Conservation (phyloP, 2,329 filamentous ascomycete species). For the Microascus cirrosus region DNA sequence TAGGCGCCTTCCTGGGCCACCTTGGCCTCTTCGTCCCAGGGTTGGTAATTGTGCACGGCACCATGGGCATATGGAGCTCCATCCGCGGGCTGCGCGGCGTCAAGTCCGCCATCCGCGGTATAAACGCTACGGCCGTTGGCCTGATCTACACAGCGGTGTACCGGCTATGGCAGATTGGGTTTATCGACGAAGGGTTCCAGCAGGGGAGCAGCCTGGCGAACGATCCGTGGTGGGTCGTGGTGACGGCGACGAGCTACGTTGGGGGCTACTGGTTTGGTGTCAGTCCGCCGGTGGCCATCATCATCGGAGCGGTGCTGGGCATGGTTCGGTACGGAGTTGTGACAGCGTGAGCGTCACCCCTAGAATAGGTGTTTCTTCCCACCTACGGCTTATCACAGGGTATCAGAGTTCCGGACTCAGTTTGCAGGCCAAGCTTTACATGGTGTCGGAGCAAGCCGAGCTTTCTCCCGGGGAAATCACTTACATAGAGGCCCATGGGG, state of each 20-base stretch:
- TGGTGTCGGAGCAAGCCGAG: slow-evolving; percentile 11
- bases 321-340: slow-evolving; percentile 19
- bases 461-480: slow-evolving; percentile 11
- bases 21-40: slow-evolving; percentile 43
- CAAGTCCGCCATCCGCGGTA: slow-evolving; percentile 35
- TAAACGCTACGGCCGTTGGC: slow-evolving; percentile 50
- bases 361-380: not conserved
- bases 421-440: slow-evolving; percentile 13
- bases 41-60: slow-evolving; percentile 34
- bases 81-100: slow-evolving; percentile 34
- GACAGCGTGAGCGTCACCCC: not conserved
- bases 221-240: slow-evolving; percentile 54
- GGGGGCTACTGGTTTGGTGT: slow-evolving; percentile 20
- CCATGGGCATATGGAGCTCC: slow-evolving; percentile 43
- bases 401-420: no score
- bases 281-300: slow-evolving; percentile 18
- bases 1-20: slow-evolving; percentile 30
- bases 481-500: slow-evolving; percentile 34
- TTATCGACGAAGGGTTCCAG: slow-evolving; percentile 34
- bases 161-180: slow-evolving; percentile 50
- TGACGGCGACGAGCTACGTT: slow-evolving; percentile 31
- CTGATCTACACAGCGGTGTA: slow-evolving; percentile 56
- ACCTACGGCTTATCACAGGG: no score
- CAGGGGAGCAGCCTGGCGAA: slow-evolving; percentile 39
- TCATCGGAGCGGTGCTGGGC: slow-evolving; percentile 21